Base-by-base conservation (phyloP, 164 flowering plant species). In the Aristolochia fimbriata region DNA sequence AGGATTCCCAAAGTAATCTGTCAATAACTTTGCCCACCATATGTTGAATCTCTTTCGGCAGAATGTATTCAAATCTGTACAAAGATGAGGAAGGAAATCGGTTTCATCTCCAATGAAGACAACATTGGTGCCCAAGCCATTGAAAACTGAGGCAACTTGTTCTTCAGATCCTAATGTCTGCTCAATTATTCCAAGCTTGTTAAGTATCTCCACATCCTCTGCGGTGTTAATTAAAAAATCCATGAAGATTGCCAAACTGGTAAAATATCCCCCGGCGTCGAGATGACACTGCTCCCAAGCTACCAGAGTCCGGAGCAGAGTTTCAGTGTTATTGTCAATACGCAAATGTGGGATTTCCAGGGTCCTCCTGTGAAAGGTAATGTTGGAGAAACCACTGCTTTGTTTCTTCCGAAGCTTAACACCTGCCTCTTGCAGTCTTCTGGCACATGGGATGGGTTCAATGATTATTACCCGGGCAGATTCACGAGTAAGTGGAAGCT, bases 321-420 rank as follows among this genome's bases (percentile, higher is more conserved):
- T 43, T 7, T 70, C 66, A 1, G 71, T 63, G 54, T 55, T 46
- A 16, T 41, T 22, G 17, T 73, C 65, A 16, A 65, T 24, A 2
- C 22, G 47, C 41, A 76, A 13, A 16, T 65, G 53, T 9, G 79
- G 74, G 52, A 76, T 65, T 37, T 23, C 19, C 4, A 76, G 68
- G n/a, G 37, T 50, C 19, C 76, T 71, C 4, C 63, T 51, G 2
- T 2, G 16, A n/a, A 73, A 76, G 4, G 24, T 45, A 19, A 76
- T 33, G 48, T 70, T 57, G 46, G 66, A 15, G 2, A 69, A 47
- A 49, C 67, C 59, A n/a, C 15, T 47, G 0, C 45, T 12, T 0
- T 3, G 31, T 2, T 57, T 56, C 20, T 62, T 65, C 56, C 66
- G 58, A 48, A 76, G 20, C 55, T 30, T 31, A 45, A 73, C 51